Evolutionary conservation across 2,329 filamentous ascomycete genomes (phyloP), one percentile per base, ranked within the genome.

Genomic region (Apiospora phragmitis): DNA sequence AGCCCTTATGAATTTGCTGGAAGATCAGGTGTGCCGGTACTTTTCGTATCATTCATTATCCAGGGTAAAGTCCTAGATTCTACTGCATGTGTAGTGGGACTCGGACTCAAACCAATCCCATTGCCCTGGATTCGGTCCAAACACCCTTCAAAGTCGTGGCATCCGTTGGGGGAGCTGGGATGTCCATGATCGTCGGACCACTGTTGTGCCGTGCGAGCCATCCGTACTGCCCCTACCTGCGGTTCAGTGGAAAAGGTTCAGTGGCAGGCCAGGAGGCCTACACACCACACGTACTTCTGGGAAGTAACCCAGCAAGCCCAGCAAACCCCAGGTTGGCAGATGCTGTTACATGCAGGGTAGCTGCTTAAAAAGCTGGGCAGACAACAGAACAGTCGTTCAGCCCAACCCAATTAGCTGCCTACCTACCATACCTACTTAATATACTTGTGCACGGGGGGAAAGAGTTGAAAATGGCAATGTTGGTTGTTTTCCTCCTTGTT

Each of bases 311-410:
- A 8, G 21, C 45, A 24, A 29, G 47, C 26, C 49, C 49, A 29
- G 47, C 24, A 59, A n/a, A 62, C 29, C 51, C 51, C 51, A 62
- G 29, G 51, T 62, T 62, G 51, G 29, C 16, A 62, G 51, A 62
- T 62, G 55, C 9, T 62, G 55, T 62, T 62, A 62, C 55, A 62
- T 62, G 55, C 55, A 62, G 55, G 55, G 55, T 62, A 62, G 55
- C 55, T 35, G 55, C 32, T 62, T 38, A 38, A 38, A 38, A 62
- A 62, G 55, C 32, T 62, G 55, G 55, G 32, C 55, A 62, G 55
- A 14, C 55, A n/a, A 24, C 32, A 62, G 55, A 62, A 38, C 32
- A 62, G 55, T 35, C 51, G 29, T 59, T 59, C 51, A 59, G 51
- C 51, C 51, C 51, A 59, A 35, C 51, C 16, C 51, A 18, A 35